Percentiles rank a stretch among this genome's conserved stretches.
Evolutionary conservation across 2,329 filamentous ascomycete species (phyloP).

Genomic region (Aureobasidium leucospermi): DNA sequence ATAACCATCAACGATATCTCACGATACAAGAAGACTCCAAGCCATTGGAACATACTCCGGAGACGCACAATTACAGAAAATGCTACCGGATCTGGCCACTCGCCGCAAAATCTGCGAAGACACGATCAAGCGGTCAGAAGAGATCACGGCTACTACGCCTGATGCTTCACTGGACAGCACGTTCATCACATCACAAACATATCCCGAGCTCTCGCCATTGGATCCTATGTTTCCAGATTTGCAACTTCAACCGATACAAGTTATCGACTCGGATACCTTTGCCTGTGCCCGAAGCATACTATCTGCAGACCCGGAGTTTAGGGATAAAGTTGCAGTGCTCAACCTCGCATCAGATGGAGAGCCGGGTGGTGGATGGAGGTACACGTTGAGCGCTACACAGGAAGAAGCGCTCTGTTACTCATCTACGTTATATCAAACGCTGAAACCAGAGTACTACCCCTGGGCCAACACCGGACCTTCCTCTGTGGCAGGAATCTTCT

Average conservation of each 20-base stretch:
- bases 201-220: neutral
- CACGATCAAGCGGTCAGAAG: neutral
- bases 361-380: constrained; percentile 12
- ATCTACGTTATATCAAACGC: neutral
- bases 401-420: constrained; percentile 14
- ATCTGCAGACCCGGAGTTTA: neutral
- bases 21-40: too few relatives aligned
- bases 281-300: neutral
- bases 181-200: neutral
- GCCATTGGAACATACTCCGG: too few relatives aligned
- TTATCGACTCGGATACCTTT: constrained; percentile 3
- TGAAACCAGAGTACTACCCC: neutral
- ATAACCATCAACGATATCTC: neutral
- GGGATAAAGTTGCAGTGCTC: neutral
- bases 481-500: neutral
- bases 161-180: neutral
- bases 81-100: neutral
- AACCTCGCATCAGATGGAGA: constrained; percentile 5
- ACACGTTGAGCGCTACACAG: constrained; percentile 6
- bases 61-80: neutral
- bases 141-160: neutral
- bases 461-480: neutral
- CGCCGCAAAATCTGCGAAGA: constrained; percentile 10
- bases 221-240: neutral
- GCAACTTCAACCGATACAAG: neutral